These are phyloP conservation scores for Fraxinus paxiana DNA, from an alignment of 305 asterid genomes.

Conservation along the genomic window DNA sequence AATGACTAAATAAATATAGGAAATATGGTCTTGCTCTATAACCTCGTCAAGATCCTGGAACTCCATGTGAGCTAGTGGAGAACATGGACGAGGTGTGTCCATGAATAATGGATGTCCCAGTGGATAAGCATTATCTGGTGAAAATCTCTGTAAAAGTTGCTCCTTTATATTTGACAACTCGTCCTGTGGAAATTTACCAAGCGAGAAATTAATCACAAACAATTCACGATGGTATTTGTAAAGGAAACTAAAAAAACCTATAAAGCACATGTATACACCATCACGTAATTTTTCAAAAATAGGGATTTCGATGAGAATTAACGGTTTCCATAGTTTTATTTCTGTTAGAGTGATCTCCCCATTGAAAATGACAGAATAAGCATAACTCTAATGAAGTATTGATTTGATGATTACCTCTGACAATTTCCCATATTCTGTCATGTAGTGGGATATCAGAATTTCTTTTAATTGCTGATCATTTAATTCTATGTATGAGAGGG, in stretches of 20 bases:
- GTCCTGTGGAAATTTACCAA: constrained; percentile 27
- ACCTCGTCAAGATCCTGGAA: constrained; percentile 49
- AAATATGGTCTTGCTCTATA: constrained; percentile 13
- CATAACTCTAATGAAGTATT: neutral
- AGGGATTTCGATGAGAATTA: neutral
- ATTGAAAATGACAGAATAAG: neutral
- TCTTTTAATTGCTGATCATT: constrained; percentile 36
- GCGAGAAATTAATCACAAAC: neutral
- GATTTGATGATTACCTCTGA: constrained; percentile 34
- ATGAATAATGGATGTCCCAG: constrained; percentile 42
- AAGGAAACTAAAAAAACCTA: neutral
- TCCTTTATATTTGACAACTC: constrained; percentile 35
- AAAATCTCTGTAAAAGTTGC: constrained; percentile 37
- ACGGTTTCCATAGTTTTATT: neutral
- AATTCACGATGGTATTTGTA: neutral
- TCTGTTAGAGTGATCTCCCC: constrained; percentile 1
- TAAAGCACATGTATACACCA: neutral
- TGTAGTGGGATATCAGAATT: constrained; percentile 34
- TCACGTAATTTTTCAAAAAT: neutral
- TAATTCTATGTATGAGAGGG: constrained; percentile 36
- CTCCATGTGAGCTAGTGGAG: constrained; percentile 44
- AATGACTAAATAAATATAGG: neutral
- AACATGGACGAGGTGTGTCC: constrained; percentile 51
- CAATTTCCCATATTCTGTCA: constrained; percentile 29
- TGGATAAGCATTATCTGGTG: constrained; percentile 45